Conservation (phyloP, 106 monocot species). For the Gastrodia elata region DNA sequence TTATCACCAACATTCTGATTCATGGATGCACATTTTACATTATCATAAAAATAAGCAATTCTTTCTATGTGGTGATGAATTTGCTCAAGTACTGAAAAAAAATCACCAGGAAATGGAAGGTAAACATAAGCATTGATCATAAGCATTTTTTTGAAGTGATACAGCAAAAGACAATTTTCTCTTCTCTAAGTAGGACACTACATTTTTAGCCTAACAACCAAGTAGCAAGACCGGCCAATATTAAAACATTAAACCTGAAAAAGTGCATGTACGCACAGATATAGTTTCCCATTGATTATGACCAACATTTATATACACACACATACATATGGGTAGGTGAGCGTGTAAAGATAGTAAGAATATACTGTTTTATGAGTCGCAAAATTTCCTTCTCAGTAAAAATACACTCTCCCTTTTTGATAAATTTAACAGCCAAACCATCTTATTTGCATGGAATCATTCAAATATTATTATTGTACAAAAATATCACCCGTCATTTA, state of each 20-base stretch:
- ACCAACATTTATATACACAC: too few relatives aligned
- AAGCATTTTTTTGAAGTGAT: background rate
- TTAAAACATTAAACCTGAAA: background rate
- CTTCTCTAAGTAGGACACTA: background rate
- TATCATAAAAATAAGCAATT: background rate
- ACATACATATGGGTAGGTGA: too few relatives aligned
- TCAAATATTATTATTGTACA: too few relatives aligned
- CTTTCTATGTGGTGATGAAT: background rate
- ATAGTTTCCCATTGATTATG: too few relatives aligned
- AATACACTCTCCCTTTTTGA: too few relatives aligned
- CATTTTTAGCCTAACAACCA: background rate
- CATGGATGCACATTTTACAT: background rate
- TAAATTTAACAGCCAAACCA: too few relatives aligned
- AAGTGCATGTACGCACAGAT: background rate
- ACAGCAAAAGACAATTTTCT: background rate
- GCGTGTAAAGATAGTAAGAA: too few relatives aligned
- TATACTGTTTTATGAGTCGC: too few relatives aligned
- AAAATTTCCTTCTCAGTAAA: too few relatives aligned
- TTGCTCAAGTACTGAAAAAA: background rate
- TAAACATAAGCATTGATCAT: background rate
- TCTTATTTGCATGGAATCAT: too few relatives aligned
- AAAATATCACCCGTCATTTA: too few relatives aligned
- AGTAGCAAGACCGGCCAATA: background rate
- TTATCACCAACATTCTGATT: conserved; percentile 2
- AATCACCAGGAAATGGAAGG: background rate